Evolutionary conservation across 2,329 filamentous ascomycete species (phyloP).

Genomic region (Trichoderma oligosporum): DNA sequence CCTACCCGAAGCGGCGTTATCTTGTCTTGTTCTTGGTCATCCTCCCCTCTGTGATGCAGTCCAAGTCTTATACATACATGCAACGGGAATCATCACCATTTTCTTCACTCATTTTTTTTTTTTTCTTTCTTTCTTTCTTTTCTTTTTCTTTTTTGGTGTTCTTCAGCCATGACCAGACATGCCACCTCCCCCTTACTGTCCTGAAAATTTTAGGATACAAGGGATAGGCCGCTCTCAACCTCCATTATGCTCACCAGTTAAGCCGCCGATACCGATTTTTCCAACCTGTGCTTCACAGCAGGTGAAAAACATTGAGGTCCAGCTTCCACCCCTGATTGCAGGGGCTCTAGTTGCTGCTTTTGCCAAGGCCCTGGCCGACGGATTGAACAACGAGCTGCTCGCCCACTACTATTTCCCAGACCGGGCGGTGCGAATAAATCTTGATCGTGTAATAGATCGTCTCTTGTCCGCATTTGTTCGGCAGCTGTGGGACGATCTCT

Average conservation of each 20-base stretch:
- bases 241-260: slow-evolving; percentile 20
- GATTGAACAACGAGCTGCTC: slow-evolving; percentile 36
- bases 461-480: slow-evolving; percentile 33
- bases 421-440: slow-evolving; percentile 32
- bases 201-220: slow-evolving; percentile 27
- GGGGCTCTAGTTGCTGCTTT: slow-evolving; percentile 36
- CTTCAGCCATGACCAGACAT: slow-evolving; percentile 30
- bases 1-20: neutral
- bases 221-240: slow-evolving; percentile 20
- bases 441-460: slow-evolving; percentile 37
- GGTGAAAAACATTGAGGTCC: slow-evolving; percentile 31
- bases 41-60: neutral
- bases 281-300: slow-evolving; percentile 30
- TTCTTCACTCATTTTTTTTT: neutral
- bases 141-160: neutral
- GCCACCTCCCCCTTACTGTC: slow-evolving; percentile 28
- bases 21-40: too few relatives aligned
- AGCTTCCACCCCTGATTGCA: slow-evolving; percentile 36
- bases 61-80: too few relatives aligned
- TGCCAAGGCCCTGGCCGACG: slow-evolving; percentile 34
- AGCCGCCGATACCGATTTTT: slow-evolving; percentile 35
- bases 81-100: neutral
- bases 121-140: neutral
- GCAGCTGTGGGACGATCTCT: slow-evolving; percentile 37
- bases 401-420: slow-evolving; percentile 37